Base-by-base conservation (phyloP, 192 early-diverging fungal genomes). In the Entomortierella chlamydospora region DNA sequence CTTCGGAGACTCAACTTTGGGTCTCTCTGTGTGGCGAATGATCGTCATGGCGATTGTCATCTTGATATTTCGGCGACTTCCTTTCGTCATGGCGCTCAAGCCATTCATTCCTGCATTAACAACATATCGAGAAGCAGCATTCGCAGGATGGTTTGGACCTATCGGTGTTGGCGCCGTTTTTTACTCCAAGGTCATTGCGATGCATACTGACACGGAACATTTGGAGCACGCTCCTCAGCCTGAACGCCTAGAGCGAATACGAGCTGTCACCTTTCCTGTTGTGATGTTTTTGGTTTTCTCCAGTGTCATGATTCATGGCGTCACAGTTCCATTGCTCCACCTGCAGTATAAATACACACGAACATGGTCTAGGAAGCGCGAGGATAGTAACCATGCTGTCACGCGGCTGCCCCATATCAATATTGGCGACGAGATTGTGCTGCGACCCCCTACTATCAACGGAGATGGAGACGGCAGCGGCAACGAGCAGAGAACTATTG, bases 141-240 rank as follows among this genome's bases (percentile, higher is more conserved):
- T 95, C 74, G 90, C 89, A 12, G 95, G 95, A 12, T 98, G 93
- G 94, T 98, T 98, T 69, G 96, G 95, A 0, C 95, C 95, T 7
- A 93, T 98, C 54, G 94, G 92, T 15, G 91, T 90, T 34, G 86
- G 88, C 23, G 86, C 88, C 22, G 84, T 89, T 8, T 89, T 87
- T 54, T 74, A 85, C 20, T 72, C 82, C 12, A 84, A 78, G 15
- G 61, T 89, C 41, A 82, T 85, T 11, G 82, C 64, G 22, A n/a
- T 42, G 29, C 4, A 51, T 50, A 73, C 70, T 10, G 1, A 8
- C 1, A 60, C 62, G 2, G 45, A 73, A 11, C 65, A 76, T 43
- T 4, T 70, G 4, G 72, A 71, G 15, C 12, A 70, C 26, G 41
- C 58, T 0, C 15, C 45, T 28, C 66, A 73, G 18, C 20, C 25